Base-by-base conservation (phyloP, 352 stramenopile genomes). In the Pythium brachiatum region DNA sequence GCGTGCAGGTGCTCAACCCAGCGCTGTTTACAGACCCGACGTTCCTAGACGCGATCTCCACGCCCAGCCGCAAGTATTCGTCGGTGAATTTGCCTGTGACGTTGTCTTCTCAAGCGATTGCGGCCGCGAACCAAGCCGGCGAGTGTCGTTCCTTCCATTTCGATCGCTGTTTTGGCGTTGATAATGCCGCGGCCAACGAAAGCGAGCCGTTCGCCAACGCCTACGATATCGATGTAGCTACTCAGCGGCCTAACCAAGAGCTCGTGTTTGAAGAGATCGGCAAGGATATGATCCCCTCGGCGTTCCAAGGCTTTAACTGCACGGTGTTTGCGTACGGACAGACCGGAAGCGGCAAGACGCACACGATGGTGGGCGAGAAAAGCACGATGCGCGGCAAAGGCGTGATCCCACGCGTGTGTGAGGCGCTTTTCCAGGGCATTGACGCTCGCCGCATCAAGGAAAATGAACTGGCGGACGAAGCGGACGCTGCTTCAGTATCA, bases 351-450 rank as follows among this genome's bases (percentile, higher is more conserved):
- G 86, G 86, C 15, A 92, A 94, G 60, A 94, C 86, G 1, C 84
- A 94, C 60, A 94, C 83, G 3, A 93, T 94, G 86, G 78, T 93
- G 9, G 86, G 86, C 18, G 80, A 91, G 53, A 85, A 92, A 60
- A 75, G 60, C 12, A 69, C 48, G 7, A 36, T 54, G 15, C 61
- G 61, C 1, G 81, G 81, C 13, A 92, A 92, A 54, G 83, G 86
- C 0, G 66, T 94, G 41, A 92, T 94, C 31, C 86, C 86, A 0
- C 70, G 86, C 18, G 82, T 94, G 2, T 94, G 86, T 54, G 86
- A 93, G 60, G 82, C 81, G 11, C 72, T 94, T 0, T 94, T 94
- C 53, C 68, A 71, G 25, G 78, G 77, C 32, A 88, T 93, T 23
- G 81, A 91, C 26, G 61, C 63, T 18, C 70, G 75, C 0, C 69